These are phyloP conservation scores for Erodium maritimum DNA, from an alignment of 345 rosid genomes.

Conservation along the genomic window DNA sequence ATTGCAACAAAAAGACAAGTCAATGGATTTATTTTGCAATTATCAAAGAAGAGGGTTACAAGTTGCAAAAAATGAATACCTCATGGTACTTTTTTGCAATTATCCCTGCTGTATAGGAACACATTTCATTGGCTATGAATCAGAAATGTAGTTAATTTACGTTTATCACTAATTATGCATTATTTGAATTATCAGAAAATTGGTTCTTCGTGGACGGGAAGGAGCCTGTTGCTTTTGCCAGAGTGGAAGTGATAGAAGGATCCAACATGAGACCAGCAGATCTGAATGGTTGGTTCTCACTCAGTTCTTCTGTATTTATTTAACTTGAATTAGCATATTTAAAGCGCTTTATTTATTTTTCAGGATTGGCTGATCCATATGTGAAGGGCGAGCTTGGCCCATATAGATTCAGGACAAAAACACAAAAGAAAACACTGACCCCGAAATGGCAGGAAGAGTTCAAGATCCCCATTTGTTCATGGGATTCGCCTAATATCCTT, in stretches of 20 bases:
- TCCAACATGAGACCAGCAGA: conserved; percentile 77
- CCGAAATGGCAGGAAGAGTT: conserved; percentile 96
- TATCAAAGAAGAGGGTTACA: too few species aligned
- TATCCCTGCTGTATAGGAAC: too few species aligned
- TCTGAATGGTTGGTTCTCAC: conserved; percentile 56
- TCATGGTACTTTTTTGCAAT: too few species aligned
- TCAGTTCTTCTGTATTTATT: neutral
- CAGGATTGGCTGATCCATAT: conserved; percentile 96
- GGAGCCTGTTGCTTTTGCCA: conserved; percentile 59
- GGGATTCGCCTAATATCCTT: conserved; percentile 66
- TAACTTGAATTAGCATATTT: neutral
- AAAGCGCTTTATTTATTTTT: neutral
- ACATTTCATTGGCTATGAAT: too few species aligned
- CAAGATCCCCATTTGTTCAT: conserved; percentile 60
- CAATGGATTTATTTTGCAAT: too few species aligned
- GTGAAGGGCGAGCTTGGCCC: conserved; percentile 85
- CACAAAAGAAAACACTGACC: conserved; percentile 49
- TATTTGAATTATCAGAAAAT: conserved; percentile 24
- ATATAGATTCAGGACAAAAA: conserved; percentile 70
- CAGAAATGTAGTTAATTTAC: too few species aligned
- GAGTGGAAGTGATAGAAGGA: conserved; percentile 80
- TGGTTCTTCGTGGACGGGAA: conserved; percentile 87
- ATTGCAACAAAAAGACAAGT: too few species aligned
- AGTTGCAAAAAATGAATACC: too few species aligned
- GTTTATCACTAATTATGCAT: neutral